phyloP scores from a whole-genome alignment of 176 grass and related monocot species.

The Eremochloa ophiuroides region DNA sequence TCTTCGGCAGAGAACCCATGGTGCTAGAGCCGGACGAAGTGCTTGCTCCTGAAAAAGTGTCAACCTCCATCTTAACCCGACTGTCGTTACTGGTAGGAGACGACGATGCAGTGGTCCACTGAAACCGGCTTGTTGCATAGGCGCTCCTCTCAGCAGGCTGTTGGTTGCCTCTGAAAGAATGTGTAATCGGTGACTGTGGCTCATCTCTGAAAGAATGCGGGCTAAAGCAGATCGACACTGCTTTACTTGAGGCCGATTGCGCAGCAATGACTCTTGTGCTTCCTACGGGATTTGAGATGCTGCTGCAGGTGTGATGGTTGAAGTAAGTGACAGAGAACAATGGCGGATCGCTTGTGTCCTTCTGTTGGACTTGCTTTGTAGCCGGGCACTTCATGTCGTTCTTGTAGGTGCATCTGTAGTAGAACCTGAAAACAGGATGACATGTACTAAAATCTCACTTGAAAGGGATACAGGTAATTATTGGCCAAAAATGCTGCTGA shows the following conservation, averaged over 20 bases:
- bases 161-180: constrained; percentile 6
- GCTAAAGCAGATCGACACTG: constrained; percentile 39
- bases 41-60: background rate
- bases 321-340: constrained; percentile 48
- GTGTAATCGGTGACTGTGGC: background rate
- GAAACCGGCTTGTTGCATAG: constrained; percentile 1
- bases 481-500: background rate
- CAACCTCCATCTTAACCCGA: constrained; percentile 17
- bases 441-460: background rate
- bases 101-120: background rate
- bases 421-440: background rate
- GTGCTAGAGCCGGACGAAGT: background rate
- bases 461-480: background rate
- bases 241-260: background rate
- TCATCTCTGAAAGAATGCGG: background rate
- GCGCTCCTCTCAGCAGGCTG: background rate
- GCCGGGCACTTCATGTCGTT: too few species aligned
- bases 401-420: too few species aligned
- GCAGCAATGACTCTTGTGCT: background rate
- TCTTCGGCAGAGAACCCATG: constrained; percentile 31
- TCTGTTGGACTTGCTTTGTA: constrained; percentile 60
- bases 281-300: constrained; percentile 9
- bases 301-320: constrained; percentile 52
- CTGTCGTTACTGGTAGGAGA: background rate
- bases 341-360: constrained; percentile 38